These are phyloP conservation scores for Colletotrichum plurivorum DNA, from an alignment of 2,329 filamentous ascomycete genomes.

Conservation along the genomic window DNA sequence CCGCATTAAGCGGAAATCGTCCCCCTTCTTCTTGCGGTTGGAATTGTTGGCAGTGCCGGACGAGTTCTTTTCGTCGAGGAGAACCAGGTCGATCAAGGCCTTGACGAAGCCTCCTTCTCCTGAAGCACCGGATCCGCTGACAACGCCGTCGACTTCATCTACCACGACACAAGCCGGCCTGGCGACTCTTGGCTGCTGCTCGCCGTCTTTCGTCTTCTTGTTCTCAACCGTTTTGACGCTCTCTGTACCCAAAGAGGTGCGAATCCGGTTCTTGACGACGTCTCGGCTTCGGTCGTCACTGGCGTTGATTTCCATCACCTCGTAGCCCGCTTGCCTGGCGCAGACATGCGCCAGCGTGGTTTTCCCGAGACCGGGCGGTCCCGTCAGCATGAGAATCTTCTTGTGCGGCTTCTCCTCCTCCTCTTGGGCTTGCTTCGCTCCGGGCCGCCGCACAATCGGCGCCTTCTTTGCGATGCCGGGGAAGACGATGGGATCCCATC, in stretches of 20 bases:
- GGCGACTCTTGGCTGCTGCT: conserved; percentile 76
- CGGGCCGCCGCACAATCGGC: conserved; percentile 58
- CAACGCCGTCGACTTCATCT: conserved; percentile 96
- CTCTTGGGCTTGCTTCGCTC: conserved; percentile 56
- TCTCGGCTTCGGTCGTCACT: conserved; percentile 93
- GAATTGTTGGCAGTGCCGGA: conserved; percentile 47
- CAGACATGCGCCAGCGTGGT: conserved; percentile 97
- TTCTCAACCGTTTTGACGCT: conserved; percentile 86
- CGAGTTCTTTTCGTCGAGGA: conserved; percentile 85
- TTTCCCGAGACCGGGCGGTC: conserved; percentile 93
- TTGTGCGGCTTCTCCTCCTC: conserved; percentile 85
- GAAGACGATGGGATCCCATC: conserved; percentile 94
- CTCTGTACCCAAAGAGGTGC: conserved; percentile 93
- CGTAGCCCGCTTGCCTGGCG: conserved; percentile 94
- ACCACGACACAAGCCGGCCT: conserved; percentile 94
- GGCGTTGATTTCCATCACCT: conserved; percentile 97
- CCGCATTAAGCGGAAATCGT: conserved; percentile 88
- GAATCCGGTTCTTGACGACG: conserved; percentile 91
- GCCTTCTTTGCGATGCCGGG: conserved; percentile 78
- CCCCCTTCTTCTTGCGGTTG: conserved; percentile 75
- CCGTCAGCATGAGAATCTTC: conserved; percentile 91
- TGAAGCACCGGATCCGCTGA: conserved; percentile 80
- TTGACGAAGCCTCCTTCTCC: conserved; percentile 97
- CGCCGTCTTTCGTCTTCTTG: conserved; percentile 64
- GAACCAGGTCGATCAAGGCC: conserved; percentile 90